phyloP scores from a whole-genome alignment of 441 rosid species.

The Corymbia calophylla region DNA sequence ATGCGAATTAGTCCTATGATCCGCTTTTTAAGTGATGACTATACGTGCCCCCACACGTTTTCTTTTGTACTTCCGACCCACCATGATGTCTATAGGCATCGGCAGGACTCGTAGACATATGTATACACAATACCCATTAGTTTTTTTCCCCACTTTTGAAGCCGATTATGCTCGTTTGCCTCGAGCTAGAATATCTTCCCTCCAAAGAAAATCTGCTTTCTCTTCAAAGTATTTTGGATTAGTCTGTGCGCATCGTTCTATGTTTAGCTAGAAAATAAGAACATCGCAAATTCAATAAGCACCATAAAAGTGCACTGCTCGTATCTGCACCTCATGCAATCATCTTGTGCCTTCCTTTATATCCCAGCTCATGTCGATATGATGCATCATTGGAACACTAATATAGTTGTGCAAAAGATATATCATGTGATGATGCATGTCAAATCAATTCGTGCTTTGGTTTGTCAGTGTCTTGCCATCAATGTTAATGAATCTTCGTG shows the following conservation, averaged over 20 bases:
- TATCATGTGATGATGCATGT: background rate
- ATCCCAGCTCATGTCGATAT: background rate
- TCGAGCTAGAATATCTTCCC: background rate
- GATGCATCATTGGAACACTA: background rate
- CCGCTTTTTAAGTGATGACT: background rate
- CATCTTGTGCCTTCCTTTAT: background rate
- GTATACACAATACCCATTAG: fast-evolving
- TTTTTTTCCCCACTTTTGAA: background rate
- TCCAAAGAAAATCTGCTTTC: background rate
- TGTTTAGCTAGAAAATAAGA: background rate
- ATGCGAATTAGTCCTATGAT: background rate
- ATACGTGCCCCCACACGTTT: background rate
- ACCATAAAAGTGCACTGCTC: background rate
- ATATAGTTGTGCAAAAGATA: background rate
- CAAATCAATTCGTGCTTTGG: background rate
- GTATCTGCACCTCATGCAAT: background rate
- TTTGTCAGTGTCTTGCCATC: background rate
- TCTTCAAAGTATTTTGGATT: background rate
- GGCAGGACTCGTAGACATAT: background rate
- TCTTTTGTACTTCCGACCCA: background rate
- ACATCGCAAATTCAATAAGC: background rate
- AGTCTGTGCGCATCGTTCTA: background rate
- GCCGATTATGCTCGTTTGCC: background rate
- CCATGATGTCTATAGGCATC: background rate
- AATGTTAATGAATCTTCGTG: background rate